Conservation (phyloP, 225 moss, liverwort and hornwort species). For the Bryoerythrophyllum caledonicum region DNA sequence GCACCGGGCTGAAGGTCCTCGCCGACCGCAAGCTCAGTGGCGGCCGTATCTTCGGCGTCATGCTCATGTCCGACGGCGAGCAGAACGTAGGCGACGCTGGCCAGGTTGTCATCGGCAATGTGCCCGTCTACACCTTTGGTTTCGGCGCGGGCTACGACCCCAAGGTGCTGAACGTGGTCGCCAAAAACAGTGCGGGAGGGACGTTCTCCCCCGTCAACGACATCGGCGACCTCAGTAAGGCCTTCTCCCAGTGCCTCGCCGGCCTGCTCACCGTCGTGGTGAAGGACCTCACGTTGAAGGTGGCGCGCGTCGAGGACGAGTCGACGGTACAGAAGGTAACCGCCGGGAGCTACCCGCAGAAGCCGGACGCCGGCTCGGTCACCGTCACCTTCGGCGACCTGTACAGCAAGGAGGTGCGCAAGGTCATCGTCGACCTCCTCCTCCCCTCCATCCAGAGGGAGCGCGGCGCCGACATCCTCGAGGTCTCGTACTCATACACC, state of each 20-base stretch:
- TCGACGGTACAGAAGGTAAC: constrained; percentile 1
- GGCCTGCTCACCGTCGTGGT: constrained; percentile 9
- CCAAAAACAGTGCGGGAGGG: neutral
- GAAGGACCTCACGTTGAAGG: neutral
- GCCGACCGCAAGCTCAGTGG: constrained; percentile 10
- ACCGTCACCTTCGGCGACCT: neutral
- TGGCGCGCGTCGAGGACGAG: too few species aligned
- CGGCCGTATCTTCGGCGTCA: constrained; percentile 1
- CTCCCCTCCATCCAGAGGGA: neutral
- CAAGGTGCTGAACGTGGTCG: neutral
- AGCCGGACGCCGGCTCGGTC: neutral
- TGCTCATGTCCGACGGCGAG: neutral
- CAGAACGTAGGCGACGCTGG: constrained; percentile 7
- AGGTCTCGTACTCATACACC: neutral
- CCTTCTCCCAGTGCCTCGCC: constrained; percentile 9
- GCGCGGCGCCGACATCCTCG: neutral
- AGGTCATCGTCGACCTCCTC: constrained; percentile 3
- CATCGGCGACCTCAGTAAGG: constrained; percentile 1
- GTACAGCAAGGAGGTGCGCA: constrained; percentile 14
- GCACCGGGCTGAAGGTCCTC: constrained; percentile 4
- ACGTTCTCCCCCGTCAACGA: neutral
- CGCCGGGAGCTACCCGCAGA: constrained; percentile 6
- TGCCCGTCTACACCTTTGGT: constrained; percentile 1
- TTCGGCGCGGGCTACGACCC: constrained; percentile 1
- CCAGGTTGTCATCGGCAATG: neutral